A percentile compares a stretch with the other conserved stretches of the same genome.
Conservation (phyloP, 306 rosid genomes). For the Inga laurina region DNA sequence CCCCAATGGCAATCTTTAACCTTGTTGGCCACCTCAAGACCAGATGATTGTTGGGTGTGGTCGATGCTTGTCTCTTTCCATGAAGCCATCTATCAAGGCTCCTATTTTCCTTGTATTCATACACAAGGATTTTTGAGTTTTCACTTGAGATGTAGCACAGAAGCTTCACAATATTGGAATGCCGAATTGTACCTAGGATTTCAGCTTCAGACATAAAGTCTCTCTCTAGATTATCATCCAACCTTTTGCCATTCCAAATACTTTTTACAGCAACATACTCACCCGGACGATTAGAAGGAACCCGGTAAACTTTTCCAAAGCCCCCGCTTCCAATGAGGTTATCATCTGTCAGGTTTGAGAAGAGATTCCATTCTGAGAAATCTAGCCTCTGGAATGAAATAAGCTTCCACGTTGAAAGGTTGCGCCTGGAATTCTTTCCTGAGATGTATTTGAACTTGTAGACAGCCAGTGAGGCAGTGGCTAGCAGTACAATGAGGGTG, state of each 20-base stretch:
- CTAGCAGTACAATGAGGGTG: slow-evolving; percentile 28
- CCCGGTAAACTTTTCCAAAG: slow-evolving; percentile 74
- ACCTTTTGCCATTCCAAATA: slow-evolving; percentile 50
- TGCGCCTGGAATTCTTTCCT: slow-evolving; percentile 27
- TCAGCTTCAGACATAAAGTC: slow-evolving; percentile 78
- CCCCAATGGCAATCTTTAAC: slow-evolving; percentile 73
- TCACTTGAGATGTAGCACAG: slow-evolving; percentile 76
- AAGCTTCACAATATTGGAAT: slow-evolving; percentile 83
- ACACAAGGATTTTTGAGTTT: slow-evolving; percentile 74
- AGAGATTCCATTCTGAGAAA: slow-evolving; percentile 53
- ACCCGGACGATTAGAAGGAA: slow-evolving; percentile 47
- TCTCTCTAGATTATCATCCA: slow-evolving; percentile 60
- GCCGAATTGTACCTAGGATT: slow-evolving; percentile 71
- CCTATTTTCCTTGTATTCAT: slow-evolving; percentile 83
- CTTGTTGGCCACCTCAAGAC: slow-evolving; percentile 78
- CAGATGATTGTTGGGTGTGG: slow-evolving; percentile 20
- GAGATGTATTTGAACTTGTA: slow-evolving; percentile 31
- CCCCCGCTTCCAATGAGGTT: slow-evolving; percentile 92
- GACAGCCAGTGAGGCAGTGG: slow-evolving; percentile 31
- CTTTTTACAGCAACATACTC: slow-evolving; percentile 75
- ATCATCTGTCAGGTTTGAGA: slow-evolving; percentile 56
- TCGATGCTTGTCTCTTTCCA: slow-evolving; percentile 45
- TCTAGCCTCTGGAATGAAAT: slow-evolving; percentile 78
- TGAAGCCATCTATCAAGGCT: slow-evolving; percentile 86
- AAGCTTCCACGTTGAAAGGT: slow-evolving; percentile 69